Percentiles rank a stretch among this genome's conserved stretches.
Conservation (phyloP, 352 stramenopile species). For the Aphanomyces astaci region DNA sequence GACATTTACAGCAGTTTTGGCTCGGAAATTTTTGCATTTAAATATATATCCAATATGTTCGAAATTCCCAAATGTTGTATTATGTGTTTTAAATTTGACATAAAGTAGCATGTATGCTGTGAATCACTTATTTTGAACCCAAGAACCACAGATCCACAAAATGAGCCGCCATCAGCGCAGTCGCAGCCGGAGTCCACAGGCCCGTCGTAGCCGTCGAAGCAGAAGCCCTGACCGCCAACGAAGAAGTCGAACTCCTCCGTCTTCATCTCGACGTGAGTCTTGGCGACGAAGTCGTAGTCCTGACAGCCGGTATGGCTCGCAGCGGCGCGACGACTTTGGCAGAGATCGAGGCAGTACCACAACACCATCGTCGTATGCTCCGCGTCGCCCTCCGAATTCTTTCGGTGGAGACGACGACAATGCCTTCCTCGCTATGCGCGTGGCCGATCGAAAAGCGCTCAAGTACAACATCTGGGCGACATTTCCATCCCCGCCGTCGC, state of each 20-base stretch:
- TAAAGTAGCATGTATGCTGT: too few species aligned
- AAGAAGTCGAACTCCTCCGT: neutral
- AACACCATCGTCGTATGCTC: neutral
- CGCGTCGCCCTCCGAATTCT: neutral
- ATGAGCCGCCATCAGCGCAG: slow-evolving; percentile 24
- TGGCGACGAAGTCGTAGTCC: neutral
- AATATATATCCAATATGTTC: too few species aligned
- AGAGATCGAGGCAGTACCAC: slow-evolving; percentile 22
- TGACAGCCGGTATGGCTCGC: neutral
- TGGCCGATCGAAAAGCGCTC: slow-evolving; percentile 48
- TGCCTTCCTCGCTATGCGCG: slow-evolving; percentile 66
- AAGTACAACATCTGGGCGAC: slow-evolving; percentile 63
- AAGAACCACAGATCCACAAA: neutral
- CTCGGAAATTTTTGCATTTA: too few species aligned
- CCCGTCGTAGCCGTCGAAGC: slow-evolving; percentile 9
- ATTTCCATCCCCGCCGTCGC: slow-evolving; percentile 58
- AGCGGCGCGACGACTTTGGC: neutral
- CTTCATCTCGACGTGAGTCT: neutral
- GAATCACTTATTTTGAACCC: neutral
- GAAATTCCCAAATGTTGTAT: too few species aligned
- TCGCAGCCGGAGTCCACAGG: slow-evolving; percentile 22
- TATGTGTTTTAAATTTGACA: too few species aligned
- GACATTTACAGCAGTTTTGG: neutral
- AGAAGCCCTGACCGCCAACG: slow-evolving; percentile 6
- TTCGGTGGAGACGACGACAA: neutral